A percentile compares a stretch with the other conserved stretches of the same genome.
Evolutionary conservation across 164 flowering plant genomes (phyloP).

Genomic region (Tinospora cordifolia): DNA sequence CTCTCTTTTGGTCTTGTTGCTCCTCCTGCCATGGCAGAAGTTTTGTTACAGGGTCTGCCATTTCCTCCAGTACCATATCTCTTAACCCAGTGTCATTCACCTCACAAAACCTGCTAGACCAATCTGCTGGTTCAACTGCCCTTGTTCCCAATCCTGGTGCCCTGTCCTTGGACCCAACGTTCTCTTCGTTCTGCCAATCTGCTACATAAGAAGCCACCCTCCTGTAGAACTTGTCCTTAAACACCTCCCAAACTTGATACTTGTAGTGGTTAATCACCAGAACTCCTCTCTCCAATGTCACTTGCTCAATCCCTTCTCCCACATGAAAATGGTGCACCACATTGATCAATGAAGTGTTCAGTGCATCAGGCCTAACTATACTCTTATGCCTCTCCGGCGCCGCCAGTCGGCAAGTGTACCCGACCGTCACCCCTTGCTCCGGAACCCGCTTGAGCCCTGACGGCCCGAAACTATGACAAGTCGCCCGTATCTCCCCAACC

Average conservation of each 20-base stretch:
- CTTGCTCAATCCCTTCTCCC: conserved; percentile 26
- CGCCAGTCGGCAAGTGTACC: conserved; percentile 62
- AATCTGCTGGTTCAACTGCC: conserved; percentile 65
- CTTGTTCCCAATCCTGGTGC: conserved; percentile 79
- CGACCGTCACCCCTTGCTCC: conserved; percentile 50
- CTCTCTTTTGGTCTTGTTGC: conserved; percentile 3
- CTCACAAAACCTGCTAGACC: conserved; percentile 73
- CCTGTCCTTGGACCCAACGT: conserved; percentile 74
- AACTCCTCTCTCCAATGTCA: conserved; percentile 26
- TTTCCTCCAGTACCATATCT: conserved; percentile 35
- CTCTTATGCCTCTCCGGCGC: conserved; percentile 74
- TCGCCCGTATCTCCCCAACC: conserved; percentile 40
- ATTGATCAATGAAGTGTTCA: conserved; percentile 52
- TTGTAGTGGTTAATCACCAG: conserved; percentile 78
- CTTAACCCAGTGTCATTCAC: conserved; percentile 52
- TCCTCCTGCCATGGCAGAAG: conserved; percentile 62
- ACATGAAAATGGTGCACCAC: conserved; percentile 85
- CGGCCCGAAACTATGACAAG: conserved; percentile 76
- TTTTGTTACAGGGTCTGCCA: conserved; percentile 26
- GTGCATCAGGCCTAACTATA: conserved; percentile 58
- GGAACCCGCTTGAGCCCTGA: conserved; percentile 51
- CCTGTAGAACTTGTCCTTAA: conserved; percentile 65
- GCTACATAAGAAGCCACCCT: conserved; percentile 83
- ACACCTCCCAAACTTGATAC: conserved; percentile 90
- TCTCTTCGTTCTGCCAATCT: conserved; percentile 65